Evolutionary conservation across 371 early-diverging fungal species (phyloP), one percentile per base, ranked within the genome.

Genomic region (Coemansia sp.): DNA sequence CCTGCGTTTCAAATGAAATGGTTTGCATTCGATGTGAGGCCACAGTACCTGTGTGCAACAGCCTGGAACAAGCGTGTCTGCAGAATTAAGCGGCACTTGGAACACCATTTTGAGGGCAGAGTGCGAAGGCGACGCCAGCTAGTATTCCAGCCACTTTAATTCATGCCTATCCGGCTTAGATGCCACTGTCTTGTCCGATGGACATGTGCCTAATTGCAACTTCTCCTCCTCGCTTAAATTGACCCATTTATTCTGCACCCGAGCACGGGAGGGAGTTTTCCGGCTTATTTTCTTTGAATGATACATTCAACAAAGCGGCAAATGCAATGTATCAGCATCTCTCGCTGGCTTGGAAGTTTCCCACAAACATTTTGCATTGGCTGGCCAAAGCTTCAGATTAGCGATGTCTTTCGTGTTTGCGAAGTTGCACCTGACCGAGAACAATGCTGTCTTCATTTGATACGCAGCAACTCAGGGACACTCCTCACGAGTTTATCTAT

Each of bases 261-360:
- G 20, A 47, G 47, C 20, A n/a, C n/a, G 20, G 47, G 47, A 20
- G 20, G 47, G 20, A 20, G 20, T 16, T 8, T 20, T 47, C 47
- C 47, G 26, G 26, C 26, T n/a, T 47, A 47, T 47, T 47, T 47
- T 47, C 47, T 47, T 47, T n/a, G 20, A 47, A 47, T 47, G 47
- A 20, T 47, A 20, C 47, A 47, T 47, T n/a, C 47, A 47, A 47
- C 47, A 47, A 8, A 20, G 20, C 47, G 20, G 47, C 9, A n/a
- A 47, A 47, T 47, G 47, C 20, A 20, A 47, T 20, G 26, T 47
- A 16, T 38, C 7, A 47, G 20, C 26, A 26, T 26, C 26, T 26
- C 47, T 45, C 47, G 47, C 47, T 45, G 47, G 47, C 47, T 45
- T 45, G 47, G 20, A 45, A 45, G 8, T n/a, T 45, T 45, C 47